phyloP scores from a whole-genome alignment of 768 basidiomycete species.

The Lactifluus hygrophoroides region DNA sequence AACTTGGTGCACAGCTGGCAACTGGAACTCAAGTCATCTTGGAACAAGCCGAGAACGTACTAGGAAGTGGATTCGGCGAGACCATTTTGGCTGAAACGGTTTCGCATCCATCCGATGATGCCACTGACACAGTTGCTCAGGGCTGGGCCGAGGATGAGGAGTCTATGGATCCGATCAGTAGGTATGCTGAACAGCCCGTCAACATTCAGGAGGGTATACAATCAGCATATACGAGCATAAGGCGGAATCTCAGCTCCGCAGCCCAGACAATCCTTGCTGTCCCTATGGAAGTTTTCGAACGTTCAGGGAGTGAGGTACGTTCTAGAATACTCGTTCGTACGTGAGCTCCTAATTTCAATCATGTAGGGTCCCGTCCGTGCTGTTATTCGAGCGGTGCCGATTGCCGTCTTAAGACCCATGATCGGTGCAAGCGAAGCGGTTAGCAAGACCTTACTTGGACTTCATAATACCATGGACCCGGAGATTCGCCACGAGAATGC shows the following conservation, averaged over 20 bases:
- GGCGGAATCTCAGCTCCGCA: constrained; percentile 80
- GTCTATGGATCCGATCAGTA: constrained; percentile 56
- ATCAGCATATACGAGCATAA: constrained; percentile 84
- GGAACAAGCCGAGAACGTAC: constrained; percentile 86
- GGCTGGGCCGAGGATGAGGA: constrained; percentile 39
- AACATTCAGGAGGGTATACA: constrained; percentile 83
- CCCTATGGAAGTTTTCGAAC: constrained; percentile 98
- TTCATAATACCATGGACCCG: constrained; percentile 91
- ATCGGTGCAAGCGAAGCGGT: constrained; percentile 97
- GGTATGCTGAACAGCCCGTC: constrained; percentile 85
- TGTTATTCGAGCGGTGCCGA: constrained; percentile 93
- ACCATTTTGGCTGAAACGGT: constrained; percentile 61
- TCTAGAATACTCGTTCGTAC: not conserved
- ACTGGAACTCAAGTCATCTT: constrained; percentile 97
- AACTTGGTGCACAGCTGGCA: constrained; percentile 85
- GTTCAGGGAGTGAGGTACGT: constrained; percentile 81
- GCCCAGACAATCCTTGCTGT: constrained; percentile 98
- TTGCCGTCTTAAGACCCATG: constrained; percentile 96
- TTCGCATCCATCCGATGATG: constrained; percentile 27
- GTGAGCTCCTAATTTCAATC: constrained; percentile 1
- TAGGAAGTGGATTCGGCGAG: constrained; percentile 70
- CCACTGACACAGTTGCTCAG: constrained; percentile 23
- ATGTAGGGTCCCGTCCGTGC: constrained; percentile 82
- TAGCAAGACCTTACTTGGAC: constrained; percentile 87
- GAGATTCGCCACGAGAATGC: constrained; percentile 72